These are phyloP conservation scores for Huntiella moniliformis DNA, from an alignment of 2,329 filamentous ascomycete genomes.

Conservation along the genomic window DNA sequence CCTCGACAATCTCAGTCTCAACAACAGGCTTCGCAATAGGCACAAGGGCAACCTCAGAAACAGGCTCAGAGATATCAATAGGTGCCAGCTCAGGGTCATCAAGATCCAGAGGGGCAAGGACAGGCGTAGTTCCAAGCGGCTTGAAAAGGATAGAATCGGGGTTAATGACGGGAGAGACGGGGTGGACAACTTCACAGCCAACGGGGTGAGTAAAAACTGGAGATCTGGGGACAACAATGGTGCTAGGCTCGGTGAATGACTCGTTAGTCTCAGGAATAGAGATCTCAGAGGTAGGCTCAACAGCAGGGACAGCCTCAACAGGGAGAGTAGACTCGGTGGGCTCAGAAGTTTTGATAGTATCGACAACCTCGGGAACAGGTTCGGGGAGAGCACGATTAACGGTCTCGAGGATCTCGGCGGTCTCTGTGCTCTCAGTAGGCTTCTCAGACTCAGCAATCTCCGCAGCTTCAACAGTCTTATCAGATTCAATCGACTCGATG, in stretches of 20 bases:
- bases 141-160: background rate
- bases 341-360: too few relatives aligned
- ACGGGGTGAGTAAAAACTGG: background rate
- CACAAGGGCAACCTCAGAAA: background rate
- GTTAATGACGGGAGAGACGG: background rate
- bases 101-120: background rate
- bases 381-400: background rate
- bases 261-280: background rate
- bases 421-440: background rate
- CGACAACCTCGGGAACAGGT: too few relatives aligned
- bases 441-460: background rate
- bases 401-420: background rate
- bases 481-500: too few relatives aligned
- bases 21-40: background rate
- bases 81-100: background rate
- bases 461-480: background rate
- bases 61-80: background rate
- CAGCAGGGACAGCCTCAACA: background rate
- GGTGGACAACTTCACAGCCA: background rate
- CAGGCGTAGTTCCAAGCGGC: background rate
- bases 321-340: background rate
- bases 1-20: background rate
- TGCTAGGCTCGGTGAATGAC: background rate
- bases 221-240: background rate
- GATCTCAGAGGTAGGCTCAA: background rate